Base-by-base conservation (phyloP, 305 asterid genomes). In the Withania somnifera region DNA sequence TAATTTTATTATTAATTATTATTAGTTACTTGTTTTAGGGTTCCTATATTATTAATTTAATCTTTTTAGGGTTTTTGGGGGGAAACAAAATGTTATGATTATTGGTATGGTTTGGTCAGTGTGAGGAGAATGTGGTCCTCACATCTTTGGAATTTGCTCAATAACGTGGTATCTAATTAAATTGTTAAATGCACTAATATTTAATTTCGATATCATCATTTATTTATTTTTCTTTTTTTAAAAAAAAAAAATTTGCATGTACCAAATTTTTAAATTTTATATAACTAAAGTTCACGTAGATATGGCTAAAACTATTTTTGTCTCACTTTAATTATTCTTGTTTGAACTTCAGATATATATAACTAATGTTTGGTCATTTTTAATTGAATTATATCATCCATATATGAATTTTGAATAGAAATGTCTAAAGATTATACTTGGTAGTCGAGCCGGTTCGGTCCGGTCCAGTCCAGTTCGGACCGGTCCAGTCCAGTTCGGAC, bases 111-210 rank as follows among this genome's bases (percentile, higher is more conserved):
- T 47, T 73, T 73, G 79, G 11, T n/a, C n/a, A n/a, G n/a, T 73
- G 60, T 73, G 60, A 42, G 79, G 60, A 73, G 60, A 26, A 26
- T 47, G 79, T 47, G 79, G 79, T 73, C 60, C 79, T 47, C 60
- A 73, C 42, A 15, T 73, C 42, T 7, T 73, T 47, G 79, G 79
- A 73, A 73, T 73, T 73, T 47, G 79, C 17, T 26, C 26, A 73
- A 73, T 73, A 51, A 5, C 56, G 54, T 50, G 7, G n/a, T 1
- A 14, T 47, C 13, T 47, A 47, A 47, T 47, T 47, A 47, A 47
- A 32, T 30, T 3, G 14, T 4, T 64, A 64, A 64, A 8, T 61
- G 40, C 36, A 32, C 0, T 9, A 0, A 30, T 0, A 63, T 8
- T 38, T 5, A 4, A 64, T 17, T 64, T 64, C 32, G 4, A 64